These are phyloP conservation scores for Lactarius indigo DNA, from an alignment of 768 basidiomycete genomes.

Conservation along the genomic window DNA sequence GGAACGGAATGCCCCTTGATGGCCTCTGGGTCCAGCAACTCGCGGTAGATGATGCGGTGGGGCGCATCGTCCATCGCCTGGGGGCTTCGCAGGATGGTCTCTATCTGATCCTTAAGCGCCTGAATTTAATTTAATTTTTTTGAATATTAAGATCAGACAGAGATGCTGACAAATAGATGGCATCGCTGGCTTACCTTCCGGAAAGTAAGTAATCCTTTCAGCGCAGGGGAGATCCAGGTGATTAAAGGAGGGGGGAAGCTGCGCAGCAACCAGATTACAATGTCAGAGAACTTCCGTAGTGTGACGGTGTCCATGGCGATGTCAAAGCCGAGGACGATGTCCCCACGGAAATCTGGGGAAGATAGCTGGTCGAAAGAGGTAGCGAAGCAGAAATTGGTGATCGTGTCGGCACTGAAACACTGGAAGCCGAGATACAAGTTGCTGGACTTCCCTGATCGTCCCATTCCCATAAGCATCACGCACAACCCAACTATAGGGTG, in stretches of 20 bases:
- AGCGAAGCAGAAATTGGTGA: constrained; percentile 42
- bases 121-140: neutral
- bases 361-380: constrained; percentile 34
- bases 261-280: constrained; percentile 6
- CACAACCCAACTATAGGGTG: too few relatives aligned
- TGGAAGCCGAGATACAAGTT: constrained; percentile 42
- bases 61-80: constrained; percentile 6
- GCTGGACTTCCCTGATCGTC: constrained; percentile 25
- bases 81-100: constrained; percentile 3
- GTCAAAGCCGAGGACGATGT: constrained; percentile 35
- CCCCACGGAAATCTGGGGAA: constrained; percentile 35
- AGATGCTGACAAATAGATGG: neutral
- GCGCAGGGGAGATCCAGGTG: neutral
- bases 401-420: constrained; percentile 42
- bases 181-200: neutral
- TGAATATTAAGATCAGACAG: too few relatives aligned
- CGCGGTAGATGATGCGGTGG: constrained; percentile 18
- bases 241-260: constrained; percentile 5
- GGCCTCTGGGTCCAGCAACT: constrained; percentile 9
- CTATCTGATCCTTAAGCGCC: constrained; percentile 5
- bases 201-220: neutral
- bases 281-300: constrained; percentile 3
- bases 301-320: constrained; percentile 30
- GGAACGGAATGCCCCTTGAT: constrained; percentile 2
- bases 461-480: neutral